Base-by-base conservation (phyloP, 129 eudicot genomes). In the Centaurea solstitialis region DNA sequence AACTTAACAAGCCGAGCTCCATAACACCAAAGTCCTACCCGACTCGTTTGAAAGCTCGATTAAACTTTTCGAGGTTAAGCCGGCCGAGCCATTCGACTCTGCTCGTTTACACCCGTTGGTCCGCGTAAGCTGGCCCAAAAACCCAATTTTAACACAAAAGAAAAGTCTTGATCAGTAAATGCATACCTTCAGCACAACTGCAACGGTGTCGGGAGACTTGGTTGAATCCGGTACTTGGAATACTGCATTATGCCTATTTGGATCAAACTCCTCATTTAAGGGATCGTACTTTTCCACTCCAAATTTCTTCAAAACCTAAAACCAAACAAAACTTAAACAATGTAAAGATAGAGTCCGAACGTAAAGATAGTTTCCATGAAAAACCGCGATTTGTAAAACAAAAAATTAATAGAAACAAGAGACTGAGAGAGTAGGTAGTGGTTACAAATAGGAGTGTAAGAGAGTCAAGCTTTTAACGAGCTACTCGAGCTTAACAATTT, bases 281-380 rank as follows among this genome's bases (percentile, higher is more conserved):
- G 98, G 93, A 75, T 94, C 94, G 83, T 86, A 87, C 45, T 89
- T 94, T 79, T 94, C 97, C 41, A 94, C 96, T 75, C 94, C 98
- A 79, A 77, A 87, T 74, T 94, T 94, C 80, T 85, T 94, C 68
- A 92, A 87, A 47, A 94, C 97, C 98, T 94, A 84, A 68, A 78
- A 17, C 75, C 61, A 41, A 62, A 35, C 43, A 26, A 39, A 72
- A 38, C 35, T 33, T 40, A 22, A 7, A 20, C 77, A 6, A 72
- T 7, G 22, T 38, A 37, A 38, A 38, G 28, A 4, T 50, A 41
- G 26, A 9, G 15, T 20, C 9, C 2, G 18, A 15, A 9, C 17
- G 1, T 24, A n/a, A 2, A 68, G 5, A 69, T 4, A 0, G 9
- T 24, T 53, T 53, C 20, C 64, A 17, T 15, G 64, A 53, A 17